phyloP scores from a whole-genome alignment of 345 rosid species.

The Carallia pectinifolia region DNA sequence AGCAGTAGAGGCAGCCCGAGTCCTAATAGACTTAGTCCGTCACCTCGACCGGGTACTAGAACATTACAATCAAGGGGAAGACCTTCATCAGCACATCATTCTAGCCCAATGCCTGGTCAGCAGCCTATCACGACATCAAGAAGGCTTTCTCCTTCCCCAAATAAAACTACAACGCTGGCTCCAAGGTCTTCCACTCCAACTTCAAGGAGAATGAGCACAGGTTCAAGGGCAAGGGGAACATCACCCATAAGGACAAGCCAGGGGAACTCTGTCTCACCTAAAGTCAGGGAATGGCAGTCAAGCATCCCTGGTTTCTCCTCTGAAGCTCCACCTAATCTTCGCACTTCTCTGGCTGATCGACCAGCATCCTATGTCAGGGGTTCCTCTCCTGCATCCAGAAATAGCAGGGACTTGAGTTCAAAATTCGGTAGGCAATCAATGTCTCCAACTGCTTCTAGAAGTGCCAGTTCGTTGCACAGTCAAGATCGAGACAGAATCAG shows the following conservation, averaged over 20 bases:
- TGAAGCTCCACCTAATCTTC: constrained; percentile 94
- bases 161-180: constrained; percentile 55
- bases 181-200: constrained; percentile 80
- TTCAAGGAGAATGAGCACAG: constrained; percentile 67
- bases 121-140: constrained; percentile 61
- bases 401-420: constrained; percentile 59
- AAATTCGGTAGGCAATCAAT: constrained; percentile 75
- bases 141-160: constrained; percentile 76
- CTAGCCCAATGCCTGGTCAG: constrained; percentile 60
- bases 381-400: constrained; percentile 94
- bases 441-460: constrained; percentile 94
- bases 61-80: constrained; percentile 77
- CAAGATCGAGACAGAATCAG: constrained; percentile 83
- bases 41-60: constrained; percentile 67
- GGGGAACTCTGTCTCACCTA: constrained; percentile 91
- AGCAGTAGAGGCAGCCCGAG: constrained; percentile 95
- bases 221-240: constrained; percentile 68
- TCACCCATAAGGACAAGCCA: constrained; percentile 66
- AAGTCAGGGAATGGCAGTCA: constrained; percentile 86
- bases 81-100: constrained; percentile 67
- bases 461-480: constrained; percentile 79
- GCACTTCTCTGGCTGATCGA: constrained; percentile 90
- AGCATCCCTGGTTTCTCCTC: constrained; percentile 88
- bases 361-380: constrained; percentile 94
- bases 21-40: constrained; percentile 89